Evolutionary conservation across 2,329 filamentous ascomycete species (phyloP).

Genomic region (Myrmaecium sp.): DNA sequence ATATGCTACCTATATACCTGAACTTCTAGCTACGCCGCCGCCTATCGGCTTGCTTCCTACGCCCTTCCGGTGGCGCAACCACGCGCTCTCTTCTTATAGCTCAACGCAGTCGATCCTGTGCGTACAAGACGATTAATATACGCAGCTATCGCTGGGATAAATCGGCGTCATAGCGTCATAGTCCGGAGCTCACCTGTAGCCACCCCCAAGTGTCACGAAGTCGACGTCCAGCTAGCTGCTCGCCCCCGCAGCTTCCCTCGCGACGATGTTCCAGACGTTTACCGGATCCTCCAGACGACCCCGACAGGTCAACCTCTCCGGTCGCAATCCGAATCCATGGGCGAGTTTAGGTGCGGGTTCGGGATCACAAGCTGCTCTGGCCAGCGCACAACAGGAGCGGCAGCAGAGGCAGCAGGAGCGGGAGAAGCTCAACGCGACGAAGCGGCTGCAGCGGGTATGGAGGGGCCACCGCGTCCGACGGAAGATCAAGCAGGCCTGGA

Average conservation of each 20-base stretch:
- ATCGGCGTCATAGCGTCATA: too few species aligned
- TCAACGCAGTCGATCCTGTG: too few species aligned
- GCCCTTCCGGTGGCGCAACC: too few species aligned
- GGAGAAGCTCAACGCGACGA: slow-evolving; percentile 56
- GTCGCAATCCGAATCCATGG: slow-evolving; percentile 67
- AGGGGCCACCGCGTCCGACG: slow-evolving; percentile 54
- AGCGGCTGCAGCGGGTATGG: slow-evolving; percentile 65
- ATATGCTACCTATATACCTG: too few species aligned
- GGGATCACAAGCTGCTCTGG: slow-evolving; percentile 60
- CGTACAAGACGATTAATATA: too few species aligned
- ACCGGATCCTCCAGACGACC: slow-evolving; percentile 71
- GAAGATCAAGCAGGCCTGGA: slow-evolving; percentile 37
- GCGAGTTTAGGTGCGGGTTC: slow-evolving; percentile 39
- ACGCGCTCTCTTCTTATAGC: too few species aligned
- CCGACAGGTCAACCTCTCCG: slow-evolving; percentile 87
- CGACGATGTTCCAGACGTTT: slow-evolving; percentile 74
- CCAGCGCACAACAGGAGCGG: slow-evolving; percentile 75
- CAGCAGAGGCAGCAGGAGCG: slow-evolving; percentile 65
- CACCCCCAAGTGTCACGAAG: too few species aligned
- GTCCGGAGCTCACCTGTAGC: too few species aligned
- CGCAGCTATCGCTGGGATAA: too few species aligned
- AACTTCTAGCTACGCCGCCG: too few species aligned
- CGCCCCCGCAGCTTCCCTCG: not conserved
- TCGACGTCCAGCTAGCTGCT: too few species aligned
- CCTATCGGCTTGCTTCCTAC: too few species aligned